Base-by-base conservation (phyloP, 768 basidiomycete species). In the Lactifluus pinguis region DNA sequence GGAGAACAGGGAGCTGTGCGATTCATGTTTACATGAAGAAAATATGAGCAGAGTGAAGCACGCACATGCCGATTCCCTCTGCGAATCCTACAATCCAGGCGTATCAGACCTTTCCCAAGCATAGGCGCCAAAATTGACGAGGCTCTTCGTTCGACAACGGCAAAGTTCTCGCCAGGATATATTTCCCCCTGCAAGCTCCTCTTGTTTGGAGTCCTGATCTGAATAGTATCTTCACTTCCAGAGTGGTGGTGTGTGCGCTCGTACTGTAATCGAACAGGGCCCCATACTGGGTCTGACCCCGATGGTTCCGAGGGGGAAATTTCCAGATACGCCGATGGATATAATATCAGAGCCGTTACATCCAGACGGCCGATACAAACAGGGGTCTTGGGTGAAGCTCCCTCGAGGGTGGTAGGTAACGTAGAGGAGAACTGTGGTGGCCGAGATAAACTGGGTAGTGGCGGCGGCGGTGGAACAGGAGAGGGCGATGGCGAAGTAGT, bases 281-380 rank as follows among this genome's bases (percentile, higher is more conserved):
- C 85, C 83, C 84, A 90, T 57, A 89, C 85, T 7, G 73, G 67
- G 30, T 85, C 84, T 48, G 64, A 69, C 51, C 61, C 51, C 50
- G 74, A 71, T 49, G 53, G 21, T 25, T 53, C 57, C 21, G 57
- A 62, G 7, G 60, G 60, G n/a, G 63, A 58, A 13, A 79, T 77
- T 54, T 76, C 69, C 39, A 93, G 73, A 70, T 91, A 93, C 32
- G 79, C 69, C 17, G 88, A 81, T 8, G 88, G 91, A 71, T 92
- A 90, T n/a, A 93, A 77, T 38, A 95, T 83, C 30, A 95, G 81
- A 14, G 90, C 92, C 17, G 87, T 90, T 19, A 86, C 85, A n/a
- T 79, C 77, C 39, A 95, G 77, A 60, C 89, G 86, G 1, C 92
- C 92, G 51, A 95, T 92, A 71, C 93, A 95, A 55, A 95, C 84